phyloP scores from a whole-genome alignment of 75 land plant genomes.

The Chamaecyparis obtusa region DNA sequence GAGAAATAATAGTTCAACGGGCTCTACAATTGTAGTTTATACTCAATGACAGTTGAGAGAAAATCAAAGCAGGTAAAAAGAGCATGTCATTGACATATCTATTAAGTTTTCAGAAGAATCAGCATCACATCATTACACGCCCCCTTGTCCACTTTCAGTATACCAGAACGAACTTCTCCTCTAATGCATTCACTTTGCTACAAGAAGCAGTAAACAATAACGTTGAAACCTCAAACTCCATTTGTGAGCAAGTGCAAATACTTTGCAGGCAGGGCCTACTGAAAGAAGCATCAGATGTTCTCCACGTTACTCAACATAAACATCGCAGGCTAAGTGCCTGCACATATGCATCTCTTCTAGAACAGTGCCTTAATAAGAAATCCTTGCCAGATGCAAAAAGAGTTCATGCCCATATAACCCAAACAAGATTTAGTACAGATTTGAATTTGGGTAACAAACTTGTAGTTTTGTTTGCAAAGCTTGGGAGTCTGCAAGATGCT shows the following conservation, averaged over 20 bases:
- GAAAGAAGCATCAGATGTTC: not conserved
- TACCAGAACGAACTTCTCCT: not conserved
- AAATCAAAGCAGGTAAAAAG: no score
- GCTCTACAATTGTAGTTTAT: no score
- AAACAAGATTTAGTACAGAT: not conserved
- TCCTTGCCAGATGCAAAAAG: not conserved
- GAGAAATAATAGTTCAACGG: no score
- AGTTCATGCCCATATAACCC: not conserved
- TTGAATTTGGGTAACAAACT: conserved; percentile 27
- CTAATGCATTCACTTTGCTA: not conserved
- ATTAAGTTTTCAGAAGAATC: not conserved
- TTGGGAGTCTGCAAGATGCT: conserved; percentile 33
- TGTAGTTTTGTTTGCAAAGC: conserved; percentile 41
- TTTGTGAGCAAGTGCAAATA: not conserved
- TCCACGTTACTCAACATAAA: not conserved
- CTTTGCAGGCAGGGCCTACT: not conserved
- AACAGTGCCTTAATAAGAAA: not conserved
- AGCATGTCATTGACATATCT: not conserved
- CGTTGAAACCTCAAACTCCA: not conserved
- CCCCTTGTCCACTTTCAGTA: not conserved
- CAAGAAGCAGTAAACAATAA: not conserved
- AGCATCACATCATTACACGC: no score
- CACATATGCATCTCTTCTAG: not conserved
- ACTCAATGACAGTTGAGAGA: no score
- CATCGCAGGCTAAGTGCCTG: not conserved